phyloP scores from a whole-genome alignment of 306 rosid species.

The Trifolium fragiferum region DNA sequence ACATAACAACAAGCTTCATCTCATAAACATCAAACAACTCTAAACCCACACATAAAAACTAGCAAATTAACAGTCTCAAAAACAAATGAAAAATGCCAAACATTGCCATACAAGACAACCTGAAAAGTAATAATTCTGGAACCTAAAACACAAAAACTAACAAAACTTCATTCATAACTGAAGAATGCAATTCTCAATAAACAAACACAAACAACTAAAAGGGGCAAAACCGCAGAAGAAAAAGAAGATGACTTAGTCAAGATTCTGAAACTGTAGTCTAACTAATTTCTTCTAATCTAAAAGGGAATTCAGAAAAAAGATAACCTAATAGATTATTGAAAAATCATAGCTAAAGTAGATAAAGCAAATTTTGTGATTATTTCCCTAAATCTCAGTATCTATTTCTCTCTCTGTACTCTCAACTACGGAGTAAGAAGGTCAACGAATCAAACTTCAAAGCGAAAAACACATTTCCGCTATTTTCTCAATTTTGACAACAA shows the following conservation, averaged over 20 bases:
- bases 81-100: conserved; percentile 8
- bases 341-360: not conserved
- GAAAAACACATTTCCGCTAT: conserved; percentile 25
- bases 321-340: conserved; percentile 4
- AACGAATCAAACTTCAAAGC: conserved; percentile 28
- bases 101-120: not conserved
- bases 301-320: not conserved
- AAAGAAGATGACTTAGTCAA: not conserved
- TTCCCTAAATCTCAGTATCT: conserved; percentile 22
- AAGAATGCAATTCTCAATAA: no score
- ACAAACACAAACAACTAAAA: not conserved
- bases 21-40: conserved; percentile 15
- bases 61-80: not conserved
- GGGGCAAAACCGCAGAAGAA: not conserved
- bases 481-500: not conserved
- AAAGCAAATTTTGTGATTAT: not conserved
- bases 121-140: not conserved
- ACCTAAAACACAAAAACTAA: not conserved
- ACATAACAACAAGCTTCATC: conserved; percentile 3
- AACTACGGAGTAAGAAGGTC: conserved; percentile 20
- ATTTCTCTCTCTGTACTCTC: conserved; percentile 1
- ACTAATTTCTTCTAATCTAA: not conserved
- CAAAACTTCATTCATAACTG: not conserved
- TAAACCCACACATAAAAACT: not conserved
- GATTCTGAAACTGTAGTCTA: not conserved